Evolutionary conservation across 768 basidiomycete species (phyloP).

Genomic region (Porpolomopsis calyptriformis): DNA sequence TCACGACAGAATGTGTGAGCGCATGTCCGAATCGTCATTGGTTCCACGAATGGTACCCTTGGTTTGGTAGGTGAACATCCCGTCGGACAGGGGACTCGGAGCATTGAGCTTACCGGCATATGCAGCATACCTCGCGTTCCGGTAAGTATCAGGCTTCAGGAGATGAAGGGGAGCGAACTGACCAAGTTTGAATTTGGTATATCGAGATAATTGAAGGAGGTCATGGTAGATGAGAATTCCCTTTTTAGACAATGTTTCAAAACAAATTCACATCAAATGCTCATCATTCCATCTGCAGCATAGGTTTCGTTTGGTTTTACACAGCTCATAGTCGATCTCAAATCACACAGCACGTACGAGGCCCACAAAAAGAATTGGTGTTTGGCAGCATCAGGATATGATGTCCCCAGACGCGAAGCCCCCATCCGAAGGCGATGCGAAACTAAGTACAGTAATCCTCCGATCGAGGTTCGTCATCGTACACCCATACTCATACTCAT

Average conservation of each 20-base stretch:
- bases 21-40: conserved; percentile 64
- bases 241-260: too few relatives aligned
- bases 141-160: conserved; percentile 2
- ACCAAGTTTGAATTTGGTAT: conserved; percentile 60
- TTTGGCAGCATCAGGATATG: too few relatives aligned
- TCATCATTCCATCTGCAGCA: not conserved
- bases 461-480: too few relatives aligned
- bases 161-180: conserved; percentile 13
- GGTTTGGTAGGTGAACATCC: not conserved
- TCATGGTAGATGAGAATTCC: conserved; percentile 1
- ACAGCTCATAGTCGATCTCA: too few relatives aligned
- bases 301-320: too few relatives aligned
- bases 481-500: too few relatives aligned
- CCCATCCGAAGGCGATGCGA: too few relatives aligned
- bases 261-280: not conserved
- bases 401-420: too few relatives aligned
- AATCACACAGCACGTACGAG: too few relatives aligned
- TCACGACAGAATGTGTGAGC: conserved; percentile 80
- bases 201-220: conserved; percentile 47
- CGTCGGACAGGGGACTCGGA: not conserved
- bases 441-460: too few relatives aligned
- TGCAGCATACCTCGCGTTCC: conserved; percentile 56
- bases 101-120: conserved; percentile 44
- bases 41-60: conserved; percentile 67
- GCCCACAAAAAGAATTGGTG: too few relatives aligned